Evolutionary conservation across 2,329 filamentous ascomycete species (phyloP), one percentile per base, ranked within the genome.

Genomic region (Verticillium tricorpus): DNA sequence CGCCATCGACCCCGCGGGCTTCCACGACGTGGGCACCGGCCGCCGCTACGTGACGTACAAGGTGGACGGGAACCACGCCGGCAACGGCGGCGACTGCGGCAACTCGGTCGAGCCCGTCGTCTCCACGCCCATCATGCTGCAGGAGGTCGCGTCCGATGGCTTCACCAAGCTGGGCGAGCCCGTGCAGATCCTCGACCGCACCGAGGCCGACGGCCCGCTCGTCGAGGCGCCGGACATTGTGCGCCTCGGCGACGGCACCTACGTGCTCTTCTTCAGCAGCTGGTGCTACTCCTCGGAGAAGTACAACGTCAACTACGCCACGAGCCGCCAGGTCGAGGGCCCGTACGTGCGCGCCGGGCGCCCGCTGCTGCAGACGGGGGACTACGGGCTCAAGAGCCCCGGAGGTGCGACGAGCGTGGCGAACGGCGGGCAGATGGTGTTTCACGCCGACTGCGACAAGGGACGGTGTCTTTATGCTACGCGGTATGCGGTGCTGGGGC

Each of bases 21-120:
- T 88, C 72, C 67, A 74, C 12, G 87, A 90, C 68, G 69, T 71
- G 12, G 78, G 81, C 54, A 74, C 71, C 22, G 83, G 82, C 34
- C 78, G 71, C 35, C 79, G 81, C 6, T 90, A 88, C 69, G 78
- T 90, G 5, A 74, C 84, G 11, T 90, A 87, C 76, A 90, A 90
- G 71, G 76, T 89, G 31, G 87, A 90, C 71, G 87, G 87, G 40
- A 89, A 89, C 72, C 78, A 77, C 62, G 72, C 82, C 39, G 76
- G 76, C 4, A 61, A 71, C 52, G 76, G 75, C n/a, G 75, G 77
- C 59, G 78, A 80, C 63, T 82, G 79, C 63, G 71, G 73, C 54
- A 84, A 82, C 64, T 76, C 70, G n/a, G 71, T 77, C 17, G 70
- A 71, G 28, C 78, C 77, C 11, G 67, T 75, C 12, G 67, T 70